Evolutionary conservation across 2,329 filamentous ascomycete species (phyloP).

Genomic region (Trichoderma polysporum): DNA sequence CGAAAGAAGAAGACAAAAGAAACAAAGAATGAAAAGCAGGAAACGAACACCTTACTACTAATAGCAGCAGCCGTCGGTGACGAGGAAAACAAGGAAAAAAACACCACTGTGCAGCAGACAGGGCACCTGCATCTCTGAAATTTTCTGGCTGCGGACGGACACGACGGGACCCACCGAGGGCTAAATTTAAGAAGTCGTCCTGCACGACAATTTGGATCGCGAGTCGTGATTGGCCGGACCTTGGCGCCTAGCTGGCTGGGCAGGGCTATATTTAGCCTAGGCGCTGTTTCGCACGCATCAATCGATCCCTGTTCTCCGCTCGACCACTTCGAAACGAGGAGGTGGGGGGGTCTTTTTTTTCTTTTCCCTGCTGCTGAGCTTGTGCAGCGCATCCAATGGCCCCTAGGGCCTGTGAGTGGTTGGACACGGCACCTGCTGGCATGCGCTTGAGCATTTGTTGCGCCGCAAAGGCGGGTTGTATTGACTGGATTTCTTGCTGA

Average conservation of each 20-base stretch:
- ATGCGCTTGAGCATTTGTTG: background rate
- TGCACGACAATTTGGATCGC: slow-evolving; percentile 29
- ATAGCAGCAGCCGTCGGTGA: background rate
- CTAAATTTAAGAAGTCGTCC: slow-evolving; percentile 21
- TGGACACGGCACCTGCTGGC: background rate
- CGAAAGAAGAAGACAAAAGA: background rate
- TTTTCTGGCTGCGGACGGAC: slow-evolving; percentile 15
- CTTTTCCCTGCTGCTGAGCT: slow-evolving; percentile 1
- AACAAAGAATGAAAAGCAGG: background rate
- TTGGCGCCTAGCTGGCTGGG: slow-evolving; percentile 35
- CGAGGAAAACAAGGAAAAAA: background rate
- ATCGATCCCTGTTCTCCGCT: slow-evolving; percentile 18
- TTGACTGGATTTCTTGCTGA: background rate
- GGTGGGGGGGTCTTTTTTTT: slow-evolving; percentile 9
- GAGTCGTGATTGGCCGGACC: slow-evolving; percentile 31
- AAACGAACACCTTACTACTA: background rate
- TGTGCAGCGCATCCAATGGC: slow-evolving; percentile 1
- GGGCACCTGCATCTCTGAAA: background rate
- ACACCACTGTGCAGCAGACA: background rate
- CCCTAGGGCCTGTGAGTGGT: slow-evolving; percentile 12
- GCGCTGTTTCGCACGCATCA: slow-evolving; percentile 21
- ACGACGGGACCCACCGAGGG: slow-evolving; percentile 16
- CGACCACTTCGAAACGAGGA: slow-evolving; percentile 22
- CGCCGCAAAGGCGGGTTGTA: background rate
- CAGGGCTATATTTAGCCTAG: slow-evolving; percentile 37